These are phyloP conservation scores for Pilatotrama ljubarskyi DNA, from an alignment of 768 basidiomycete genomes.

Conservation along the genomic window DNA sequence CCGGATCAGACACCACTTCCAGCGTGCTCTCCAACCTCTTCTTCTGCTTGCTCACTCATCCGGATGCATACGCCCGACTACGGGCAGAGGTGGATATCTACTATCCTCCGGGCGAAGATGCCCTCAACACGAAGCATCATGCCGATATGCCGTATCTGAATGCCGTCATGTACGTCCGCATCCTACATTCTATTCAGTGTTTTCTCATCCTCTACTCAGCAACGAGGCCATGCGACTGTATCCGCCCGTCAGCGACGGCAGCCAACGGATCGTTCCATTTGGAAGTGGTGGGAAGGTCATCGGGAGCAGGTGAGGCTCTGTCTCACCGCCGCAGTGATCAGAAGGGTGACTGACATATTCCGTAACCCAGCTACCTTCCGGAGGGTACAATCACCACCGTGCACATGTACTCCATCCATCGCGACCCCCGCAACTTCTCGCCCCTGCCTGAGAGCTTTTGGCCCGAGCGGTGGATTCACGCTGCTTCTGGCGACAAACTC, in stretches of 20 bases:
- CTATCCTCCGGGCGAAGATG: constrained; percentile 32
- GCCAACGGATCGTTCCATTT: constrained; percentile 38
- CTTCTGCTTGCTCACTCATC: constrained; percentile 42
- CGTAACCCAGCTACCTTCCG: constrained; percentile 38
- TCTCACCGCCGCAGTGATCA: background rate
- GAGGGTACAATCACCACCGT: constrained; percentile 39
- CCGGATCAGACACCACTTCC: constrained; percentile 52
- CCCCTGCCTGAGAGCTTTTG: constrained; percentile 42
- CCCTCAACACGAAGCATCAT: constrained; percentile 27
- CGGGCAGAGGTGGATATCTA: constrained; percentile 43
- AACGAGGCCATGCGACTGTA: constrained; percentile 49
- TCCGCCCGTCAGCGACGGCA: constrained; percentile 43
- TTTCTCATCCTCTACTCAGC: constrained; percentile 27
- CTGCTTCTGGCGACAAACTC: constrained; percentile 3
- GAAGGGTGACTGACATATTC: background rate
- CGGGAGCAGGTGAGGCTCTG: constrained; percentile 33
- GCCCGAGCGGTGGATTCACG: constrained; percentile 45
- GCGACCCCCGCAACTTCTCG: constrained; percentile 47
- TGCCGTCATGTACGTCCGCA: constrained; percentile 35
- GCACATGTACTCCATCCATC: constrained; percentile 44
- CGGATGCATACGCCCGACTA: constrained; percentile 37
- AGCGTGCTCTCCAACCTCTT: constrained; percentile 40
- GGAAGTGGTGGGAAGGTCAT: constrained; percentile 37
- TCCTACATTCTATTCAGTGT: background rate
- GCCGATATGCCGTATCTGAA: constrained; percentile 37